These are phyloP conservation scores for Penicillium antarcticum DNA, from an alignment of 495 filamentous ascomycete genomes.

Conservation along the genomic window DNA sequence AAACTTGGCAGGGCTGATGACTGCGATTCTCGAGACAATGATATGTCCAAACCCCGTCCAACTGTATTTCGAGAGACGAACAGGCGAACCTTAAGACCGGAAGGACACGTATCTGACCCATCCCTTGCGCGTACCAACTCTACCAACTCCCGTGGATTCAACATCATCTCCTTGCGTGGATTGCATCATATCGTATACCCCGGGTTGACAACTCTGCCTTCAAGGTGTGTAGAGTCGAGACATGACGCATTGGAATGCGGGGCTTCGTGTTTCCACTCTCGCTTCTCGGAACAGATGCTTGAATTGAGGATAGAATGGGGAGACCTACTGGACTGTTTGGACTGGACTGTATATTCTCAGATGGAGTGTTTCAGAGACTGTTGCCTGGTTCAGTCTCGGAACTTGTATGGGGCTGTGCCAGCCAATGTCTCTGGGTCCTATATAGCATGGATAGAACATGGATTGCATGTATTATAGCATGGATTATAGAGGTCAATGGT, in stretches of 20 bases:
- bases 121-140: slow-evolving; percentile 22
- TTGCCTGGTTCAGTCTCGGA: too few species aligned
- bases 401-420: too few species aligned
- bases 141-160: slow-evolving; percentile 3
- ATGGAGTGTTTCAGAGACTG: too few species aligned
- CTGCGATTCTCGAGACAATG: background rate
- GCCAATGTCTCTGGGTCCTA: too few species aligned
- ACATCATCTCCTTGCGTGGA: slow-evolving; percentile 15
- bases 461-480: too few species aligned
- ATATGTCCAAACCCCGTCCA: background rate
- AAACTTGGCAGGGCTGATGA: background rate
- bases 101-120: slow-evolving; percentile 27
- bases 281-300: background rate
- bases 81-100: background rate
- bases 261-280: slow-evolving; percentile 21
- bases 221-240: background rate
- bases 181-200: slow-evolving; percentile 14
- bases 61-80: background rate
- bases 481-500: too few species aligned
- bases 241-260: slow-evolving; percentile 20
- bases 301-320: background rate
- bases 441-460: too few species aligned
- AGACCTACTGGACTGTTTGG: too few species aligned
- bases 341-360: too few species aligned
- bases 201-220: background rate